Evolutionary conservation across 192 early-diverging fungal genomes (phyloP).

Genomic region (Mortierella antarctica): DNA sequence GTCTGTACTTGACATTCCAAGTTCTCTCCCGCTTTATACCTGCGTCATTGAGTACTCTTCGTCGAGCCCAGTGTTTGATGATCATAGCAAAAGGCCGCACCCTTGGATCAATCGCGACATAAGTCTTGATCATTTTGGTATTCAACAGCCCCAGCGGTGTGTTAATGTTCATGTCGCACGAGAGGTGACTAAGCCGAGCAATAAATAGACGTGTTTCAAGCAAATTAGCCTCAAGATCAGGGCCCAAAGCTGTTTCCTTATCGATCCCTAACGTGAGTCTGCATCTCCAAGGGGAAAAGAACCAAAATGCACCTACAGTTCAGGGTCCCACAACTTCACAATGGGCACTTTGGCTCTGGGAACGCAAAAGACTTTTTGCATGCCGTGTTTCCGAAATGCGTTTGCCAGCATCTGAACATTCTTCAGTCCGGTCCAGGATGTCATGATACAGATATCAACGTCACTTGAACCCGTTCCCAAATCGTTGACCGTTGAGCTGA

Average conservation of each 20-base stretch:
- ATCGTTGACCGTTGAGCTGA: constrained; percentile 87
- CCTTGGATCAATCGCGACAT: constrained; percentile 87
- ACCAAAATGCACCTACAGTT: constrained; percentile 68
- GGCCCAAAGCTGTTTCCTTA: background rate
- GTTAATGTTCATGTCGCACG: constrained; percentile 96
- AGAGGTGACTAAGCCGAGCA: constrained; percentile 62
- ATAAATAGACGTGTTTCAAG: background rate
- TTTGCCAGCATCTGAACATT: constrained; percentile 81
- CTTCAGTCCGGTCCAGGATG: constrained; percentile 79
- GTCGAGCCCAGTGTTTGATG: constrained; percentile 94
- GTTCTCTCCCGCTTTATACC: constrained; percentile 52
- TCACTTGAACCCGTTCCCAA: constrained; percentile 87
- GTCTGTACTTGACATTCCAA: background rate
- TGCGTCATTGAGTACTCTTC: constrained; percentile 88
- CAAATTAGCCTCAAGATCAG: background rate
- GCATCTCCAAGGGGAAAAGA: background rate
- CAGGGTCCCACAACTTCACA: constrained; percentile 91
- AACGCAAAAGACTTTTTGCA: constrained; percentile 83
- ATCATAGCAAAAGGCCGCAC: constrained; percentile 92
- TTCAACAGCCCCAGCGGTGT: constrained; percentile 91
- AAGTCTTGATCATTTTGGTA: constrained; percentile 88
- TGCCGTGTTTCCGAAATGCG: constrained; percentile 81
- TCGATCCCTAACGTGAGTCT: background rate
- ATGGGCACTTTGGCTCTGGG: constrained; percentile 92
- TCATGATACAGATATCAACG: constrained; percentile 94